Conservation (phyloP, 106 monocot species). For the Ottelia alismoides region DNA sequence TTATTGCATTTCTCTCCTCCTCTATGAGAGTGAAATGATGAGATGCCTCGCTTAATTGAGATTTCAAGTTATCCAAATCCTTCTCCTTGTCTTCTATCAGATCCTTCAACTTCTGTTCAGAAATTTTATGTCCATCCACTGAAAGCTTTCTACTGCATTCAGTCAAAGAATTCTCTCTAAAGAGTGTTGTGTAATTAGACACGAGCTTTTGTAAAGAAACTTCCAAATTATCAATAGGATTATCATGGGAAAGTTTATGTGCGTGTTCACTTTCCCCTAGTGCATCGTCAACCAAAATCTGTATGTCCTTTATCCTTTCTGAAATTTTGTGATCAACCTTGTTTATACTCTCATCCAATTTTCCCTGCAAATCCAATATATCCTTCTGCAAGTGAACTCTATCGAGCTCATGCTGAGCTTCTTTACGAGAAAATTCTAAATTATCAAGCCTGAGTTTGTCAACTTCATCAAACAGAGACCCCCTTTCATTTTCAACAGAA, state of each 20-base stretch:
- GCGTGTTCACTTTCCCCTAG: conserved; percentile 22
- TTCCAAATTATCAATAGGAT: conserved; percentile 29
- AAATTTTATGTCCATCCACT: conserved; percentile 9
- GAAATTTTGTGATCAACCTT: conserved; percentile 23
- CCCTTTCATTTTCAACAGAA: conserved; percentile 55
- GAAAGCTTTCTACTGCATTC: conserved; percentile 5
- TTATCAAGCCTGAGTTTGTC: conserved; percentile 55
- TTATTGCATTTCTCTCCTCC: conserved; percentile 40
- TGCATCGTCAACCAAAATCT: conserved; percentile 30
- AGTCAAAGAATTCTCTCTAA: conserved; percentile 14
- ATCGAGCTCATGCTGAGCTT: conserved; percentile 42
- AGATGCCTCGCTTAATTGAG: conserved; percentile 27
- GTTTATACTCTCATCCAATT: conserved; percentile 23
- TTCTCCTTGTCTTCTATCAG: conserved; percentile 20
- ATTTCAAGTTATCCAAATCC: conserved; percentile 24
- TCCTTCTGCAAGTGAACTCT: conserved; percentile 53
- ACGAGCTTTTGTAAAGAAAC: conserved; percentile 35
- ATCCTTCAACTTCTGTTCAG: conserved; percentile 12
- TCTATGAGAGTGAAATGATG: conserved; percentile 23
- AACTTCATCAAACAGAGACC: conserved; percentile 24
- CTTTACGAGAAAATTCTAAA: conserved; percentile 47
- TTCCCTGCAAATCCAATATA: conserved; percentile 33
- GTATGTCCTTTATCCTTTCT: conserved; percentile 30
- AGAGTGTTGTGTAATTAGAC: conserved; percentile 29
- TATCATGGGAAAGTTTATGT: conserved; percentile 15